A percentile compares a stretch with the other conserved stretches of the same genome.
These are phyloP conservation scores for Lanmaoa rubissima DNA, from an alignment of 768 basidiomycete species.

Conservation along the genomic window DNA sequence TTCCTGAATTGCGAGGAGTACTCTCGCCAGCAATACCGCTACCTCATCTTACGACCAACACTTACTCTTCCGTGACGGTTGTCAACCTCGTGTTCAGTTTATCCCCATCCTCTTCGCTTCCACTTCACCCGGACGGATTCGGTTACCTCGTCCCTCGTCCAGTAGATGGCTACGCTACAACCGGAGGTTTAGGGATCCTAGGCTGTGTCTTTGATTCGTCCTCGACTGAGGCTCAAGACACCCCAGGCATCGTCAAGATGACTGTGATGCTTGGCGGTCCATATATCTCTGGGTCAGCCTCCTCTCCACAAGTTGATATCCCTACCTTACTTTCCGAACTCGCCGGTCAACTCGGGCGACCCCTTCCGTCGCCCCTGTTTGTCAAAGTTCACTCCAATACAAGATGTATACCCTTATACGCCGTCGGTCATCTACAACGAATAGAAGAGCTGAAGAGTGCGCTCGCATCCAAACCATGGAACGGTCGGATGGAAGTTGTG, in stretches of 20 bases:
- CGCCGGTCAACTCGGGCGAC: conserved; percentile 43
- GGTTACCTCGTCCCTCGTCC: conserved; percentile 93
- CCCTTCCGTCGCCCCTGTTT: conserved; percentile 55
- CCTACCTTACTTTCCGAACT: conserved; percentile 32
- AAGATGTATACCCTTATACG: conserved; percentile 76
- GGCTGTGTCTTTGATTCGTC: conserved; percentile 92
- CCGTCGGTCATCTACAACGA: conserved; percentile 68
- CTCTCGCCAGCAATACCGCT: conserved; percentile 42
- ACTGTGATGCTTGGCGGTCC: conserved; percentile 93
- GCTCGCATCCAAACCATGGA: conserved; percentile 43
- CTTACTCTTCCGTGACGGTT: conserved; percentile 79
- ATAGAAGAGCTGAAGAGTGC: conserved; percentile 56
- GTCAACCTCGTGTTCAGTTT: conserved; percentile 81
- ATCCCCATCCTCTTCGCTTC: conserved; percentile 32
- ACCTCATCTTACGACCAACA: conserved; percentile 69
- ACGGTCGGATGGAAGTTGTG: conserved; percentile 55
- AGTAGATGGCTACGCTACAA: conserved; percentile 45
- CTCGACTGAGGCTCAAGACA: conserved; percentile 61
- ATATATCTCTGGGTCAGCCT: conserved; percentile 33
- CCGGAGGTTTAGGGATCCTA: conserved; percentile 51
- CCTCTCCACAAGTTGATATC: conserved; percentile 25
- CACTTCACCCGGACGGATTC: conserved; percentile 82
- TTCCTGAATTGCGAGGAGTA: conserved; percentile 48
- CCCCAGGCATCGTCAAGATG: conserved; percentile 60
- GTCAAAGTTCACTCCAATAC: conserved; percentile 52